These are phyloP conservation scores for Arabidopsis arenosa DNA, from an alignment of 345 rosid genomes.

Conservation along the genomic window DNA sequence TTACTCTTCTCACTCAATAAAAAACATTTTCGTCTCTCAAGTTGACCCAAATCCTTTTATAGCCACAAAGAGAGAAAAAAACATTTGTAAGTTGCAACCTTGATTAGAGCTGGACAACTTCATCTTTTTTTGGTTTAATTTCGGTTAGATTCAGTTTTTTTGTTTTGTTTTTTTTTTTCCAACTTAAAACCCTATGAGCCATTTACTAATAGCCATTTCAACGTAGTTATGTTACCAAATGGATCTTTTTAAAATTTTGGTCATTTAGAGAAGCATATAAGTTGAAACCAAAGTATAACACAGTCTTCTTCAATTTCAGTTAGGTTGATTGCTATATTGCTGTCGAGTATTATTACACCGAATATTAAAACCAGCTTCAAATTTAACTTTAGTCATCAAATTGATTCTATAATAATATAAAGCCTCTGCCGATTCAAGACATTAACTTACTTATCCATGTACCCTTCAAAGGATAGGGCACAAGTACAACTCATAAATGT, in stretches of 20 bases:
- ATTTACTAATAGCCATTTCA: too few species aligned
- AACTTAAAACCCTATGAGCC: neutral
- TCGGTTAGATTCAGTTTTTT: neutral
- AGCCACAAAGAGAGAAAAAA: neutral
- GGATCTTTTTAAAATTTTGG: neutral
- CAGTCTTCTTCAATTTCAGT: neutral
- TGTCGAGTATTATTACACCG: neutral
- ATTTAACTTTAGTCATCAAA: neutral
- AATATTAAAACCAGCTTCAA: neutral
- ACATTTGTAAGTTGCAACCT: neutral
- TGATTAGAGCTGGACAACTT: neutral
- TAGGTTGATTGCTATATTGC: conserved; percentile 5
- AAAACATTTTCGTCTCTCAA: conserved; percentile 20
- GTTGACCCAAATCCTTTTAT: conserved; percentile 14
- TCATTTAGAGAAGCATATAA: neutral
- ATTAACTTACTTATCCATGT: conserved; percentile 16
- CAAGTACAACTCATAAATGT: conserved; percentile 46
- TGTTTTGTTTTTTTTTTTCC: neutral
- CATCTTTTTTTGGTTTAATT: neutral
- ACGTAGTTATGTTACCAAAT: neutral
- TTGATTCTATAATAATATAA: neutral
- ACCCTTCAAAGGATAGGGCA: conserved; percentile 38
- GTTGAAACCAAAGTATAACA: conserved; percentile 24
- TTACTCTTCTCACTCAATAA: conserved; percentile 18
- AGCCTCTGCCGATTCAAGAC: conserved; percentile 30